phyloP scores from a whole-genome alignment of 345 rosid species.

The Chamaenerion angustifolium region DNA sequence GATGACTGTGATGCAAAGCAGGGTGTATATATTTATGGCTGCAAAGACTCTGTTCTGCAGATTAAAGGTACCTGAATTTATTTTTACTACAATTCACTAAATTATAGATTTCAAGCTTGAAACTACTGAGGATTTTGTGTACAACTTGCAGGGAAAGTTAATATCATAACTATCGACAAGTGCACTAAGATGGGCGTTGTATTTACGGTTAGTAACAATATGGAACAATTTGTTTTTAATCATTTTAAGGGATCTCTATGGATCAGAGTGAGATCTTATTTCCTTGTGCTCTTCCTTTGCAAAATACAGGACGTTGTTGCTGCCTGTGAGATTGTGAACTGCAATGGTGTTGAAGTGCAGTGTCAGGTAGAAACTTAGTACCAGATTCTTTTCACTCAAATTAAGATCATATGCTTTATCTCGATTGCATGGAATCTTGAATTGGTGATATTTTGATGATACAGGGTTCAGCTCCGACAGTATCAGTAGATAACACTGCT shows the following conservation, averaged over 20 bases:
- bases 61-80: neutral
- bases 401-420: neutral
- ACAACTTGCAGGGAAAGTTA: constrained; percentile 69
- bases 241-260: neutral
- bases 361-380: constrained; percentile 53
- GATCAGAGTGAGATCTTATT: constrained; percentile 6
- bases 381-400: constrained; percentile 8
- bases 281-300: constrained; percentile 8
- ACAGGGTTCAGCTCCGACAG: constrained; percentile 92
- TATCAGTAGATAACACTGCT: constrained; percentile 82
- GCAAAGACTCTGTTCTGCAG: constrained; percentile 42
- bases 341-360: constrained; percentile 83
- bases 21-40: constrained; percentile 74
- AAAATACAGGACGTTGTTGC: constrained; percentile 77
- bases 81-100: neutral
- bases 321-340: constrained; percentile 88
- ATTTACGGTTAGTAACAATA: constrained; percentile 49
- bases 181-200: constrained; percentile 81
- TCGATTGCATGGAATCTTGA: too few relatives aligned
- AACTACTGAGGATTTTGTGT: neutral
- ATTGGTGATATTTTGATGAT: constrained; percentile 6
- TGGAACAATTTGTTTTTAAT: constrained; percentile 1
- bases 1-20: constrained; percentile 86
- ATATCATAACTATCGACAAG: too few relatives aligned
- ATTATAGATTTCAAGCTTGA: neutral